Evolutionary conservation across 352 stramenopile genomes (phyloP).

Genomic region (Pelagophyceae sp.): DNA sequence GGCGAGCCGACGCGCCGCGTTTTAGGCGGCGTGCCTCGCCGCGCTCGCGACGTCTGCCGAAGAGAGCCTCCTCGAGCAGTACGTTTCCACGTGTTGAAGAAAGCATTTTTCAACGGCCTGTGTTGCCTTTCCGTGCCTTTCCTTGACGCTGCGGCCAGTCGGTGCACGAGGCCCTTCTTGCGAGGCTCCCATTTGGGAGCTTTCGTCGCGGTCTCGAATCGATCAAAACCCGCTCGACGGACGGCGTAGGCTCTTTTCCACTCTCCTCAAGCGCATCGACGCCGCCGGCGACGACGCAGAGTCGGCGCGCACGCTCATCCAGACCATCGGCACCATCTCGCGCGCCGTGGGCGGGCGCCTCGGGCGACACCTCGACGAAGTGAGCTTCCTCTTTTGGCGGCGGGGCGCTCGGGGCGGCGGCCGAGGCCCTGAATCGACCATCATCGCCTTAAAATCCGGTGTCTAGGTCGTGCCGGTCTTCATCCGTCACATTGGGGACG

Average conservation of each 20-base stretch:
- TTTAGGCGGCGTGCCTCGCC: constrained; percentile 84
- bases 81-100: constrained; percentile 45
- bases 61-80: constrained; percentile 72
- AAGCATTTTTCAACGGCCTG: too few relatives aligned
- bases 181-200: too few relatives aligned
- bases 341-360: constrained; percentile 89
- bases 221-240: constrained; percentile 15
- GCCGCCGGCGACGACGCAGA: constrained; percentile 29
- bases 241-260: not conserved
- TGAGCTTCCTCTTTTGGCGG: too few relatives aligned
- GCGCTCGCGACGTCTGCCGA: constrained; percentile 73
- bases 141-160: too few relatives aligned
- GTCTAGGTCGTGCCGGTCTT: constrained; percentile 94
- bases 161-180: too few relatives aligned
- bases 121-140: too few relatives aligned
- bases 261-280: constrained; percentile 34
- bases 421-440: too few relatives aligned
- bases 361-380: constrained; percentile 81
- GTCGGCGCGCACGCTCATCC: constrained; percentile 72
- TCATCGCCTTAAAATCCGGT: too few relatives aligned
- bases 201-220: too few relatives aligned
- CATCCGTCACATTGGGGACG: constrained; percentile 79
- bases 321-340: constrained; percentile 92
- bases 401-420: too few relatives aligned
- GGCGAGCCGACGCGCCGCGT: too few relatives aligned